Evolutionary conservation across 352 stramenopile genomes (phyloP).

Genomic region (Phytophthora sp.): DNA sequence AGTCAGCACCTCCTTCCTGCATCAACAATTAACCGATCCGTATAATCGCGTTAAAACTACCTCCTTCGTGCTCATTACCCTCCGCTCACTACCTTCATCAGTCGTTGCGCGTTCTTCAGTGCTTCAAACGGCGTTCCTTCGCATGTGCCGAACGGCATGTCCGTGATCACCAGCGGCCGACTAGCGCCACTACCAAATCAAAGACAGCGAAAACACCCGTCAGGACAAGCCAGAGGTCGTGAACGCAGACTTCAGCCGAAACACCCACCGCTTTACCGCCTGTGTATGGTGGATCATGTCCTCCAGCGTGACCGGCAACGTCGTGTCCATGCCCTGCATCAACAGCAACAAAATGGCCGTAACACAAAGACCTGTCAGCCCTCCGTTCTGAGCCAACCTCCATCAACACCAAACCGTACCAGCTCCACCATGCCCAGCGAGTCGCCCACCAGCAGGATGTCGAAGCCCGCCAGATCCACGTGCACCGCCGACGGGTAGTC

Average conservation of each 20-base stretch:
- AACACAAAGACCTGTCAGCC: no score
- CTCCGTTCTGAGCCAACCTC: no score
- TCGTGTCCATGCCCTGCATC: slow-evolving; percentile 83
- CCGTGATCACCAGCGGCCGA: slow-evolving; percentile 94
- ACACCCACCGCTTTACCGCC: slow-evolving; percentile 90
- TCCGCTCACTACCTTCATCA: slow-evolving; percentile 72
- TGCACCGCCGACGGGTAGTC: slow-evolving; percentile 97
- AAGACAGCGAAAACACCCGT: not conserved
- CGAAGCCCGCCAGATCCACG: slow-evolving; percentile 97
- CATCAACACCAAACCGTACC: slow-evolving; percentile 67
- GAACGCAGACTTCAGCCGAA: no score
- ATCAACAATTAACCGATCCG: not conserved
- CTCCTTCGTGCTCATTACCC: not conserved
- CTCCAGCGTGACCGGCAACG: slow-evolving; percentile 95
- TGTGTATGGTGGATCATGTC: slow-evolving; percentile 99
- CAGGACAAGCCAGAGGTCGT: not conserved
- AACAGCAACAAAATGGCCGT: slow-evolving; percentile 11
- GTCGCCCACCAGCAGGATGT: slow-evolving; percentile 98
- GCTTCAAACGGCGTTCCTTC: slow-evolving; percentile 92
- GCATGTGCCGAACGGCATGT: slow-evolving; percentile 99
- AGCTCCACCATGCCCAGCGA: slow-evolving; percentile 99
- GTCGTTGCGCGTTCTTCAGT: slow-evolving; percentile 95
- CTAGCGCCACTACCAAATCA: slow-evolving; percentile 57
- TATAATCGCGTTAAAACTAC: not conserved
- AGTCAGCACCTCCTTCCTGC: slow-evolving; percentile 96